These are phyloP conservation scores for Talaromyces sp. DNA, from an alignment of 2,329 filamentous ascomycete species.

Conservation along the genomic window DNA sequence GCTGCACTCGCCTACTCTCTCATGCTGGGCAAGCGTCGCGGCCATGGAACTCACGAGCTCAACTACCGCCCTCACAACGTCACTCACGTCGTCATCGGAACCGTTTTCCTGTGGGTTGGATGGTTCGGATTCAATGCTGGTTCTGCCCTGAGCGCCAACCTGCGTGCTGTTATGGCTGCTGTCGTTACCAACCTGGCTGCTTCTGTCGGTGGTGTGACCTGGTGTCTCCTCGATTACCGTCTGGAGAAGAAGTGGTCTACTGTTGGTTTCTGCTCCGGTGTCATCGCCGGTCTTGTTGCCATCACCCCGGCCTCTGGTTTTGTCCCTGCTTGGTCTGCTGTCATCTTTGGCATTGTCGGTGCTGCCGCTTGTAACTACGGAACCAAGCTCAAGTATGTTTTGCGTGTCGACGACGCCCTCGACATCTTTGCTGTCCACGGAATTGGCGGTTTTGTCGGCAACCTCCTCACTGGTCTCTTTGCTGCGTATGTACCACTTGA, in stretches of 20 bases:
- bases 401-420: slow-evolving; percentile 76
- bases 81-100: slow-evolving; percentile 86
- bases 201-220: slow-evolving; percentile 78
- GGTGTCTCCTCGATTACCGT: slow-evolving; percentile 84
- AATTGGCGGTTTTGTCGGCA: slow-evolving; percentile 73
- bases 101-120: slow-evolving; percentile 90
- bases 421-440: slow-evolving; percentile 85
- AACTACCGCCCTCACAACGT: slow-evolving; percentile 93
- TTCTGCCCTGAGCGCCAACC: slow-evolving; percentile 72
- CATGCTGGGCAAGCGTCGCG: slow-evolving; percentile 81
- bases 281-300: slow-evolving; percentile 79
- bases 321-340: slow-evolving; percentile 78
- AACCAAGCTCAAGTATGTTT: slow-evolving; percentile 82
- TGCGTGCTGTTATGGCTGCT: slow-evolving; percentile 81
- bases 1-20: slow-evolving; percentile 86
- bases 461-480: slow-evolving; percentile 75
- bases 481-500: slow-evolving; percentile 54
- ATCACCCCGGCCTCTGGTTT: slow-evolving; percentile 86
- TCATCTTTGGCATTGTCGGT: slow-evolving; percentile 72
- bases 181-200: slow-evolving; percentile 82
- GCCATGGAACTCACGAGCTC: slow-evolving; percentile 80
- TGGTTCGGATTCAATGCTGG: slow-evolving; percentile 96
- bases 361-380: slow-evolving; percentile 80
- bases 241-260: slow-evolving; percentile 89
- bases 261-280: slow-evolving; percentile 87